Percentiles rank a stretch among this genome's conserved stretches.
Conservation (phyloP, 306 rosid species). For the Quercus bicolor region DNA sequence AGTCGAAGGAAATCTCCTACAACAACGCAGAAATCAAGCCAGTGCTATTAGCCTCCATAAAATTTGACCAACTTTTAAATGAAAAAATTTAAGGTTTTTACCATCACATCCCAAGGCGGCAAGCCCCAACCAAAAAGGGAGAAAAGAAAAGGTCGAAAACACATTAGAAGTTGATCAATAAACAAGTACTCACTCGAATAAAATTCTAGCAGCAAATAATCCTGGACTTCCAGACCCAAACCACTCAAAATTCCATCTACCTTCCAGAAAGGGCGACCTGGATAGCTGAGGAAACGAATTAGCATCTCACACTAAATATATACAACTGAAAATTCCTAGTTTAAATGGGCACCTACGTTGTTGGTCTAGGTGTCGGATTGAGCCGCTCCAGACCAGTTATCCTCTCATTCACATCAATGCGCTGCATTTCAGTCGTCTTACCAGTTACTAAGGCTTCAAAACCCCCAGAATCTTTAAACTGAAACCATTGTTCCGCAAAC, state of each 20-base stretch:
- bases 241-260: constrained; percentile 95
- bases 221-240: constrained; percentile 83
- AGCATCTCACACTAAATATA: constrained; percentile 31
- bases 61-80: constrained; percentile 6
- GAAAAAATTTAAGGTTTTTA: constrained; percentile 2
- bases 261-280: constrained; percentile 98
- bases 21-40: constrained; percentile 12
- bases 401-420: constrained; percentile 91
- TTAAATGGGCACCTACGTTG: constrained; percentile 56
- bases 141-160: neutral
- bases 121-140: neutral
- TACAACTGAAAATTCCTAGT: neutral
- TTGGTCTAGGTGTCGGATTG: constrained; percentile 94
- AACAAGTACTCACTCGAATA: constrained; percentile 67
- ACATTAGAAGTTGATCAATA: neutral
- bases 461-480: constrained; percentile 97
- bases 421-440: constrained; percentile 69
- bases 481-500: constrained; percentile 32
- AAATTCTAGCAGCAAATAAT: constrained; percentile 59
- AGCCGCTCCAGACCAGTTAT: constrained; percentile 90
- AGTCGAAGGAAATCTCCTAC: constrained; percentile 83
- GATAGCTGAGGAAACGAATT: constrained; percentile 36
- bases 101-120: neutral
- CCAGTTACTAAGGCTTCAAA: constrained; percentile 87
- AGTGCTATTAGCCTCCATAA: constrained; percentile 9